Conservation (phyloP, 768 basidiomycete genomes). For the Hortiboletus campestris region DNA sequence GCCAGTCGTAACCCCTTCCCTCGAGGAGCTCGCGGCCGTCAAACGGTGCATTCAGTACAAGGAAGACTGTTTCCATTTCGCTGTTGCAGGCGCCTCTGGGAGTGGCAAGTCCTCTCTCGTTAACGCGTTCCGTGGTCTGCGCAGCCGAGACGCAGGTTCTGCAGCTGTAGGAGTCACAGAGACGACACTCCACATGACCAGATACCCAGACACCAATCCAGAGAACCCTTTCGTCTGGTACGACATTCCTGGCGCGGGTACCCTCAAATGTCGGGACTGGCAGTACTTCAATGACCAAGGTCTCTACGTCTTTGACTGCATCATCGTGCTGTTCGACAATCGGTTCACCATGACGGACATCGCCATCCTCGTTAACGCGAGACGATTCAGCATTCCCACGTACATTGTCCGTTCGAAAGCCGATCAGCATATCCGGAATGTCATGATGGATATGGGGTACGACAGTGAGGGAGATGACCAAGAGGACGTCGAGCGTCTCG, state of each 20-base stretch:
- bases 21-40: slow-evolving; percentile 7
- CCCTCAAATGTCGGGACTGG: slow-evolving; percentile 18
- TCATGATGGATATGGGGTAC: slow-evolving; percentile 20
- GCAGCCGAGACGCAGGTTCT: slow-evolving; percentile 12
- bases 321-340: slow-evolving; percentile 22
- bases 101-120: slow-evolving; percentile 40
- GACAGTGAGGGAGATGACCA: slow-evolving; percentile 19
- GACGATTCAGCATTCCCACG: slow-evolving; percentile 17
- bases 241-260: slow-evolving; percentile 23
- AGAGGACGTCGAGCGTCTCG: slow-evolving; percentile 3
- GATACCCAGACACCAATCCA: slow-evolving; percentile 16
- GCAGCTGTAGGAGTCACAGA: slow-evolving; percentile 20
- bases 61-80: slow-evolving; percentile 34
- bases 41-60: slow-evolving; percentile 23
- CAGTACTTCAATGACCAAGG: slow-evolving; percentile 25
- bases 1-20: slow-evolving; percentile 16
- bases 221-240: slow-evolving; percentile 22
- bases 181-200: slow-evolving; percentile 14
- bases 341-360: slow-evolving; percentile 23
- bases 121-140: slow-evolving; percentile 36
- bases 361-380: slow-evolving; percentile 18
- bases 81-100: slow-evolving; percentile 33
- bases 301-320: slow-evolving; percentile 25
- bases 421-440: slow-evolving; percentile 21
- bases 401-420: slow-evolving; percentile 25